Base-by-base conservation (phyloP, 495 filamentous ascomycete genomes). In the Annulohypoxylon maeteangense region DNA sequence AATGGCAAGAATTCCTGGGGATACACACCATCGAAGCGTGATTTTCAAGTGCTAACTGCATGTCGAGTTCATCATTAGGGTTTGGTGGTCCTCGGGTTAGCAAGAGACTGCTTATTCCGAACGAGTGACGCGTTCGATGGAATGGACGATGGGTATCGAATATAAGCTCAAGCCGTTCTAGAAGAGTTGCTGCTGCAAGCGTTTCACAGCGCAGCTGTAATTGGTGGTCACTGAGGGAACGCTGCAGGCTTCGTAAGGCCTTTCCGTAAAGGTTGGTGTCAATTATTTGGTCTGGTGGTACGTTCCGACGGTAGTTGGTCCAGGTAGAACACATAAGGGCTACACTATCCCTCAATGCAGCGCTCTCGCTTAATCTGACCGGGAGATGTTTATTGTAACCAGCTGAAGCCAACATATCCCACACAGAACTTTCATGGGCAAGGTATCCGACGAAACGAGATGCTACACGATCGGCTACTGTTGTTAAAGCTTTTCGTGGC, bases 401-500 rank as follows among this genome's bases (percentile, higher is more conserved):
- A 4, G 31, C 18, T 6, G 40, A 44, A 18, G 57, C 44, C 18
- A 67, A 16, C 4, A 62, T 25, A 40, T 71, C 69, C 69, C 69
- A 71, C 8, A 63, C 32, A 5, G 63, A 63, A 14, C 55, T 20
- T 25, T 71, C 63, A 22, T 66, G 58, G 3, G 42, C 29, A 23
- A 71, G 57, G 18, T 59, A 67, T 36, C 59, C 53, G 1, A 71
- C 59, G 0, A 71, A 44, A 51, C 69, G 69, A 12, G 69, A 40
- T 7, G 44, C 69, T 29, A 71, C 69, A 16, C 63, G 69, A 10
- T 71, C 69, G 8, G 69, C 56, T 10, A 71, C 69, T 0, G 63
- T 71, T 1, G 69, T 67, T 0, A 63, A 51, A 29, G 34, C 58
- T 16, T 54, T 59, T 34, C 59, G 57, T 25, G 69, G 69, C 11